A percentile compares a stretch with the other conserved stretches of the same genome.
These are phyloP conservation scores for Platismatia glauca DNA, from an alignment of 495 filamentous ascomycete species.

Conservation along the genomic window DNA sequence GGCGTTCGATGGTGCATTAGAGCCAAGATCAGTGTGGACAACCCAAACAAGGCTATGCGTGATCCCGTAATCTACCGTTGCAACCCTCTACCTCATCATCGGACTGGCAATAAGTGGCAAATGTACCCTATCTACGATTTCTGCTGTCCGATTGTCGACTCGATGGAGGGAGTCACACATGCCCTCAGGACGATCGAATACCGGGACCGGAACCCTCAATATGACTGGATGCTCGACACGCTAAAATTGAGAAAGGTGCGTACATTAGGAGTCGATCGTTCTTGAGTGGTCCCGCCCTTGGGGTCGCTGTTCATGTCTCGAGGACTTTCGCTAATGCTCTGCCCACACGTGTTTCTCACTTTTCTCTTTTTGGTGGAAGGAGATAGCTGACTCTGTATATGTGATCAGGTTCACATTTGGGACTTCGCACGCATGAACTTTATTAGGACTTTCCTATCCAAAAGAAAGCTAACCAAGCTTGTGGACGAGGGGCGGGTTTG, in stretches of 20 bases:
- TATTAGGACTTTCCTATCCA: slow-evolving; percentile 78
- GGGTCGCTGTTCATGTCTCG: not conserved
- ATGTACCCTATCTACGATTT: slow-evolving; percentile 97
- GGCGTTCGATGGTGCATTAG: slow-evolving; percentile 77
- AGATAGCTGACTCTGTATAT: not conserved
- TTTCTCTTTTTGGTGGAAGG: not conserved
- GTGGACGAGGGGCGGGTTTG: slow-evolving; percentile 78
- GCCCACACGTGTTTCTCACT: not conserved
- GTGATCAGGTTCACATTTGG: slow-evolving; percentile 60
- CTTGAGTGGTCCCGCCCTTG: not conserved
- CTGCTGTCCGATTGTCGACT: slow-evolving; percentile 84
- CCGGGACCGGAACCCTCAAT: slow-evolving; percentile 92
- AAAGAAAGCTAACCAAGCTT: slow-evolving; percentile 90
- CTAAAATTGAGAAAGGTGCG: slow-evolving; percentile 71
- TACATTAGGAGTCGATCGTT: not conserved
- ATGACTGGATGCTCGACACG: slow-evolving; percentile 88
- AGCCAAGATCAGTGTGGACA: slow-evolving; percentile 68
- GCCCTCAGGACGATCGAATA: slow-evolving; percentile 95
- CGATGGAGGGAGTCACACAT: slow-evolving; percentile 86
- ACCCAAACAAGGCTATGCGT: slow-evolving; percentile 48
- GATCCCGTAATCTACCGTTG: slow-evolving; percentile 96
- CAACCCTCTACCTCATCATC: slow-evolving; percentile 68
- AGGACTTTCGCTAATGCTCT: not conserved
- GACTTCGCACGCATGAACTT: slow-evolving; percentile 98
- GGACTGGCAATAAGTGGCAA: slow-evolving; percentile 84